phyloP scores from a whole-genome alignment of 2,329 filamentous ascomycete genomes.

The Macroventuria anomochaeta region DNA sequence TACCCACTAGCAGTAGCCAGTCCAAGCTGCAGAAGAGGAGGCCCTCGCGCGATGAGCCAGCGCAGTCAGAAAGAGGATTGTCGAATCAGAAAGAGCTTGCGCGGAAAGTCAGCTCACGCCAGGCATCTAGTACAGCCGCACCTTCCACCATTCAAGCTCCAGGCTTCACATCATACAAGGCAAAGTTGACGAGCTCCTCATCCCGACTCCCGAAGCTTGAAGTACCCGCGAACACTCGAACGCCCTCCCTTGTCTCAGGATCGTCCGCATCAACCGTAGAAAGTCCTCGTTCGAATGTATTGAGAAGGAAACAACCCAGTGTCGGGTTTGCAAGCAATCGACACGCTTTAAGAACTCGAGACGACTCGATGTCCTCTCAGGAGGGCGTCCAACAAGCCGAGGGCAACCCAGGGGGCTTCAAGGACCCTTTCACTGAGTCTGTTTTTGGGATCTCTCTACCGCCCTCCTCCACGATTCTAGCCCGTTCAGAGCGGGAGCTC shows the following conservation, averaged over 20 bases:
- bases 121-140: conserved; percentile 32
- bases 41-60: conserved; percentile 43
- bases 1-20: conserved; percentile 33
- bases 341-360: conserved; percentile 41
- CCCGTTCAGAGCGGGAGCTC: conserved; percentile 35
- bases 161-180: conserved; percentile 28
- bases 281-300: conserved; percentile 53
- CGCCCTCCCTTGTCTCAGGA: conserved; percentile 57
- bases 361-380: conserved; percentile 44
- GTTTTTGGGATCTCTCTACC: conserved; percentile 53
- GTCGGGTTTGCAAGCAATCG: conserved; percentile 44
- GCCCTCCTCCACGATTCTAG: conserved; percentile 41
- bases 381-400: conserved; percentile 38
- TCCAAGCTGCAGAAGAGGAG: conserved; percentile 48
- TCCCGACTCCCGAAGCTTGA: conserved; percentile 47
- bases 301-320: conserved; percentile 54
- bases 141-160: conserved; percentile 27
- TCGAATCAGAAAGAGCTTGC: conserved; percentile 28
- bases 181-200: conserved; percentile 33
- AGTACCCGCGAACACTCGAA: conserved; percentile 45
- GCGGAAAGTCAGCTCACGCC: conserved; percentile 30
- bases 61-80: conserved; percentile 21
- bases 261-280: conserved; percentile 56
- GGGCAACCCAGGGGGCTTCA: conserved; percentile 42
- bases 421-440: conserved; percentile 52